Evolutionary conservation across 1,284 basidiomycete species (phyloP), one percentile per base, ranked within the genome.

Genomic region (Wallemia mellicola): DNA sequence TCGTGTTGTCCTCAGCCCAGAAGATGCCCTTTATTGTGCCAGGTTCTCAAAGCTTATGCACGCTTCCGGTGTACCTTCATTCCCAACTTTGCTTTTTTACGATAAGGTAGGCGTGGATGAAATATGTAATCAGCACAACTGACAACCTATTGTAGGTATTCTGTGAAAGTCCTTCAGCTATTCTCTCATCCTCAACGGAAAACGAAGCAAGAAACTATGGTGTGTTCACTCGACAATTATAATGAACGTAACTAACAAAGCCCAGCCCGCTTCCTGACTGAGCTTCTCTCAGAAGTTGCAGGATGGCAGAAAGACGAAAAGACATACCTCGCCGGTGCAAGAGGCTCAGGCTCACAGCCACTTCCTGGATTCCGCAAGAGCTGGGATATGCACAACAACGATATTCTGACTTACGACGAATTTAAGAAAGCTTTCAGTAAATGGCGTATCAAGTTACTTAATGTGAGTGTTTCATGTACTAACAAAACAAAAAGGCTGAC

Each of bases 201-300:
- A 87, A 86, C 65, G 92, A 99, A 71, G 89, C 89, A 5, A 79
- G 83, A 60, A 98, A 95, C 70, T 91, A 91, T 66, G 89, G 87
- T 84, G 65, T 58, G 73, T 67, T 54, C 2, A 1, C 15, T 1
- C 27, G 56, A 27, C 58, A 19, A 28, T 15, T 33, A 22, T 58
- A 38, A 30, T 7, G 17, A 30, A 26, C 25, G 55, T 3, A 22
- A 48, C 38, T 48, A 22, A 48, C 38, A 19, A 1, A 24, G 22
- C 32, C 5, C 58, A 66, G 65, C 62, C 19, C 65, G 65, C 33
- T 63, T 60, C 19, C 60, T 60, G 48, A 30, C 54, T 57, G 25
- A 58, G 58, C 25, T 32, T 62, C 58, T 61, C 30, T 38, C 60
- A 28, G 58, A 24, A 57, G 58, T 62, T 15, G 58, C 60, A 33